phyloP scores from a whole-genome alignment of 2,329 filamentous ascomycete genomes.

The Corinectria fuckeliana region DNA sequence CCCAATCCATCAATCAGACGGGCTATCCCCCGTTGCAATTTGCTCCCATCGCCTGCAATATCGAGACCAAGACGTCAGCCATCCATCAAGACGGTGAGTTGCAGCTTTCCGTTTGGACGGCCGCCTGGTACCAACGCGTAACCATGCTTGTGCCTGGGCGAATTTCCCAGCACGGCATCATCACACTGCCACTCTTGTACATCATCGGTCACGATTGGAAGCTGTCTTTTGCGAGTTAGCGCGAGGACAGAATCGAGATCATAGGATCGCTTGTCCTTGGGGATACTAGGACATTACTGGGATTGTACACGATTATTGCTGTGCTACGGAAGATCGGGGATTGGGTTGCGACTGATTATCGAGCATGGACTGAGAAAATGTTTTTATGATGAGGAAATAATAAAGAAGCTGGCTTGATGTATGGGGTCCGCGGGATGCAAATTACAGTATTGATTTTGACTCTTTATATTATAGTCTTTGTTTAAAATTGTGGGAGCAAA shows the following conservation, averaged over 20 bases:
- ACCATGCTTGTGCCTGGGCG: no score
- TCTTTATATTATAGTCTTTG: no score
- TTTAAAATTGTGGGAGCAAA: no score
- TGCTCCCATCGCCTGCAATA: constrained; percentile 3
- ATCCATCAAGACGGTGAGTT: no score
- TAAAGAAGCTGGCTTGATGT: no score
- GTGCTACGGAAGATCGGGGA: neutral
- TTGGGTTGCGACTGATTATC: neutral
- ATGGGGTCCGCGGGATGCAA: no score
- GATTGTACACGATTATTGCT: neutral
- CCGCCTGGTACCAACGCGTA: no score
- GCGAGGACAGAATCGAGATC: neutral
- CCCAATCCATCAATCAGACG: constrained; percentile 5
- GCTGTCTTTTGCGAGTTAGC: constrained; percentile 1
- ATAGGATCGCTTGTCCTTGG: neutral
- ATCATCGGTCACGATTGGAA: constrained; percentile 3
- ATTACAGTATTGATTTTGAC: no score
- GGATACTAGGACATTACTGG: neutral
- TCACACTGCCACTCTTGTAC: neutral
- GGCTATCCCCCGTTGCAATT: constrained; percentile 7
- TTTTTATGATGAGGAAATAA: neutral
- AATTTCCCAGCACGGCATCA: no score
- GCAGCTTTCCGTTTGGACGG: no score
- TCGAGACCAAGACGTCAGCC: no score
- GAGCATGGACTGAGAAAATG: neutral